phyloP scores from a whole-genome alignment of 352 stramenopile genomes.

The Globisporangium radiosum region DNA sequence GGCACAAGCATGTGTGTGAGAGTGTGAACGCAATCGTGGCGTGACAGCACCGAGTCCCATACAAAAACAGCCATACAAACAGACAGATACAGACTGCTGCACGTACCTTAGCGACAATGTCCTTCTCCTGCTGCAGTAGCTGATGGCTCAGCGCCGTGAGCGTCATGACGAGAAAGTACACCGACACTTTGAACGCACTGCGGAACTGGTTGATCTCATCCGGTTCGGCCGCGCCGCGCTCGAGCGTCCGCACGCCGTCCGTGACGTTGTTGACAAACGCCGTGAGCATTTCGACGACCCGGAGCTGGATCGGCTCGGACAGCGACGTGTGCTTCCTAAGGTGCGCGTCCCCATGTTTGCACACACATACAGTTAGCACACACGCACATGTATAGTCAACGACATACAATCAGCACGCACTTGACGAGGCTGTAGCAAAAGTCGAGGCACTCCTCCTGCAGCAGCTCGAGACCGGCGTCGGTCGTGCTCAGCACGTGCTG shows the following conservation, averaged over 20 bases:
- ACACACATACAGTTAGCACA: not conserved
- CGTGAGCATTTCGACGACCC: conserved; percentile 55
- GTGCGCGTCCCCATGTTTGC: no score
- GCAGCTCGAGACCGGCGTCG: conserved; percentile 44
- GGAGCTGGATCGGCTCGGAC: conserved; percentile 44
- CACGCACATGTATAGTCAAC: not conserved
- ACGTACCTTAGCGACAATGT: conserved; percentile 45
- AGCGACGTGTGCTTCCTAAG: conserved; percentile 43
- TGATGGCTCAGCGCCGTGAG: conserved; percentile 41
- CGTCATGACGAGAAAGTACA: conserved; percentile 69
- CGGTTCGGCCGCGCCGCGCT: conserved; percentile 23
- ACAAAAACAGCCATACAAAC: not conserved
- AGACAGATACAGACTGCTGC: no score
- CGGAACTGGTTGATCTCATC: conserved; percentile 39
- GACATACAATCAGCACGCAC: conserved; percentile 14
- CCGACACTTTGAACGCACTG: conserved; percentile 54
- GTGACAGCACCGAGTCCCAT: no score
- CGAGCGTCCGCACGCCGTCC: conserved; percentile 33
- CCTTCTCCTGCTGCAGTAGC: conserved; percentile 49
- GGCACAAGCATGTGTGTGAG: no score
- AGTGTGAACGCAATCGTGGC: no score
- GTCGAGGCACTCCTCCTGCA: conserved; percentile 59
- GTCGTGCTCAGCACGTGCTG: conserved; percentile 47
- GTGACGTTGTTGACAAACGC: conserved; percentile 54
- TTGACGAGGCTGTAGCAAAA: conserved; percentile 73